Evolutionary conservation across 2,329 filamentous ascomycete species (phyloP), one percentile per base, ranked within the genome.

Genomic region (Claviceps purpurea): DNA sequence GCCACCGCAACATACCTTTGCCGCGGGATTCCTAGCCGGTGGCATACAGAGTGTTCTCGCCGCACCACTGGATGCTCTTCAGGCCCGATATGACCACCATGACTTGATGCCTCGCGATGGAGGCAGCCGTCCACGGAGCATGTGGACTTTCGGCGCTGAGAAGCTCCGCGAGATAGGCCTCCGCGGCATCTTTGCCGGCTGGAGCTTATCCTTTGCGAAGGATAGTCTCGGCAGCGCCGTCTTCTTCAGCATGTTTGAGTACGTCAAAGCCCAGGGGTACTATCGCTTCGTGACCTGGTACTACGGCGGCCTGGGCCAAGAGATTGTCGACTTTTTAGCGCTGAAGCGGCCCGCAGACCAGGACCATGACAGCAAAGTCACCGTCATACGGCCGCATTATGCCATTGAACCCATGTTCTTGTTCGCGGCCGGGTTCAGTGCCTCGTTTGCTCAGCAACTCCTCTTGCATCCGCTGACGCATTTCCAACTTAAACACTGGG

Each of bases 171-270:
- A 85, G 52, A 89, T 90, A 54, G 85, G 86, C 0, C 61, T 79
- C 4, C 76, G 83, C 6, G 86, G 85, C 22, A 78, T 89, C 37
- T 89, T 88, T 60, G 84, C 85, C 1, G 85, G 85, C 42, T 89
- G 81, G 78, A 73, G 78, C 0, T 65, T 90, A 2, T 83, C 79
- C 0, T 75, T 89, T 42, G 60, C 81, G 44, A 87, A 88, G 59
- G 85, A 89, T 60, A 79, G 80, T 30, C 65, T 86, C 5, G 85
- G 85, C 13, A 80, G 77, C 50, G 85, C 81, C 39, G 66, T 86
- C 18, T 88, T 88, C 73, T 90, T 90, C 66, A 79, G 77, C 59
- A 79, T 78, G 0, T 89, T 90, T 56, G 86, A 90, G 67, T 86
- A 81, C 47, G 70, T 89, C 61, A 89, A 89, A 64, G 82, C 81